A percentile compares a stretch with the other conserved stretches of the same genome.
Conservation (phyloP, 495 filamentous ascomycete species). For the Hypoxylon crocopeplum region DNA sequence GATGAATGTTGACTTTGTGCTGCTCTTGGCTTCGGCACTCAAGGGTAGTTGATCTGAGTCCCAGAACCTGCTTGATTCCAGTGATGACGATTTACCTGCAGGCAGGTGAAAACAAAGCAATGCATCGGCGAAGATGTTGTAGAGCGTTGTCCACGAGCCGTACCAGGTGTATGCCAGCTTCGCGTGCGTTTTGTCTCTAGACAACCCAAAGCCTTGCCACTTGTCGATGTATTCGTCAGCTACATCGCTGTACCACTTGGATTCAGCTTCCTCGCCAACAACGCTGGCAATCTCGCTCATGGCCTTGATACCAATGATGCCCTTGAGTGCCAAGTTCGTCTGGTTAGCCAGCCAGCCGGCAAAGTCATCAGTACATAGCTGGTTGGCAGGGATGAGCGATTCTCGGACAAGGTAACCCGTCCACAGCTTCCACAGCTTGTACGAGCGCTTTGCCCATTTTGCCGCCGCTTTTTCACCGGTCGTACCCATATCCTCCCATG, state of each 20-base stretch:
- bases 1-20: constrained; percentile 58
- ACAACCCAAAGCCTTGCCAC: constrained; percentile 84
- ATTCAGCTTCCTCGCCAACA: constrained; percentile 70
- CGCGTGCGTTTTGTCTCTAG: constrained; percentile 80
- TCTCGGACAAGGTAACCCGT: constrained; percentile 89
- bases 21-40: constrained; percentile 11
- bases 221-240: constrained; percentile 79
- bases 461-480: constrained; percentile 59
- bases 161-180: constrained; percentile 95
- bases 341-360: constrained; percentile 92
- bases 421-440: constrained; percentile 90
- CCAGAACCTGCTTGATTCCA: constrained; percentile 10
- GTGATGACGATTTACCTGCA: constrained; percentile 15
- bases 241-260: constrained; percentile 71
- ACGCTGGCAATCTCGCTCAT: constrained; percentile 85
- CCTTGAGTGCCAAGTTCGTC: constrained; percentile 92
- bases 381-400: constrained; percentile 82
- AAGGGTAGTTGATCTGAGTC: constrained; percentile 54
- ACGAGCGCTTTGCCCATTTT: constrained; percentile 65
- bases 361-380: constrained; percentile 95
- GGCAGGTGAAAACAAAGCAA: constrained; percentile 80
- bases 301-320: constrained; percentile 91
- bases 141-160: constrained; percentile 93
- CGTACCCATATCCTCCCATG: constrained; percentile 38
- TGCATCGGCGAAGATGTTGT: constrained; percentile 86